Base-by-base conservation (phyloP, 257 asterid genomes). In the Salvia miltiorrhiza region DNA sequence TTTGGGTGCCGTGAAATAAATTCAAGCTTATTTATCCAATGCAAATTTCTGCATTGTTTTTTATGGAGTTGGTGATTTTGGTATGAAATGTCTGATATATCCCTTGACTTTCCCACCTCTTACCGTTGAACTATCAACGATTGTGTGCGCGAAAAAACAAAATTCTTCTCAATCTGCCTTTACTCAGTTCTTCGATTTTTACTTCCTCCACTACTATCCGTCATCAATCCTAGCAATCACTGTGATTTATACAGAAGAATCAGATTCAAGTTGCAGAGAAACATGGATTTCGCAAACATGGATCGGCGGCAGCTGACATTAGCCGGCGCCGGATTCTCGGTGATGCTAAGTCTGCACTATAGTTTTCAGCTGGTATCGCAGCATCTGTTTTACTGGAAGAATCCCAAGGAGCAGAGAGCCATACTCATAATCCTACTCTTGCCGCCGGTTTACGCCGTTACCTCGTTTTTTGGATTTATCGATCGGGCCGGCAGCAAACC, bases 381-480 rank as follows among this genome's bases (percentile, higher is more conserved):
- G 24, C 97, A 94, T 78, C 58, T 86, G 4, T 89, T 94, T 70
- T 89, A 83, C 81, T 94, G 97, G 97, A 94, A 94, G 77, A 86
- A 81, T 39, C 96, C 97, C 7, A 85, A 83, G 73, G 90, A 94
- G 79, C 99, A 94, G 77, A 91, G 73, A 14, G 88, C 96, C 52
- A 94, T 94, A 23, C 30, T 80, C 12, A 57, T 91, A 8, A 89
- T 91, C 71, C 78, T 91, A 65, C 74, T 89, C 56, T 78, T 86
- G 87, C 91, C 99, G 71, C 94, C 99, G 1, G 69, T 94, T 61
- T 90, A 83, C 77, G 96, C 97, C 32, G 60, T 83, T 47, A 57
- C 68, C 72, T 85, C 97, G 0, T 91, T 89, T 77, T 87, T 86
- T 37, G 97, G 96, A 13, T 73, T 91, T 49, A 57, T 87, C 80